Base-by-base conservation (phyloP, 2,329 filamentous ascomycete species). In the Penicillium sp. region DNA sequence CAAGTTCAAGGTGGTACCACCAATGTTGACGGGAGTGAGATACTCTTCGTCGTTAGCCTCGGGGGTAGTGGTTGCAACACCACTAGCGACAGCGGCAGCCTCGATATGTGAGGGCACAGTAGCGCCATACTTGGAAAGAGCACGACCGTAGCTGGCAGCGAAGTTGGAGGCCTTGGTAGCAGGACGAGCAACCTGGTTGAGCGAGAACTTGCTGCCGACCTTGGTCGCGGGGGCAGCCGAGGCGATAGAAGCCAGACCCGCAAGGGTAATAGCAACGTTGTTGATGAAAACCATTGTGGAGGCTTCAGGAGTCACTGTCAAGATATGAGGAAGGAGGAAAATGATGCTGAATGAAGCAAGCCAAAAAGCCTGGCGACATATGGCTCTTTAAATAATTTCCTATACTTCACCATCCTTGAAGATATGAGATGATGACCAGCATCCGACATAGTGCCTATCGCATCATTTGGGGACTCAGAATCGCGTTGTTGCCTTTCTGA, bases 241-340 rank as follows among this genome's bases (percentile, higher is more conserved):
- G 2, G 54, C 66, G 18, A 62, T 42, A 28, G 64, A 57, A 10
- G 66, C 58, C 13, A 70, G 54, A 46, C 63, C 61, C 18, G 62
- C 49, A 13, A 63, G 51, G 24, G 58, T 49, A 26, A 60, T 42
- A 7, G 62, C 58, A 33, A 66, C 48, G 49, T 65, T 65, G 53
- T 53, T 64, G 55, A 70, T 56, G 55, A 66, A 58, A 52, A 70
- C 66, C 67, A 70, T 70, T 53, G 48, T 54, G 31, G 29, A 29
- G 41, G 13, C 34, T 21, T 38, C 8, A 38, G 21, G 34, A 21
- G 4, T 16, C n/a, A 18, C 7, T 21, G 7, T 38, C 10, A 8
- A 21, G 34, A 13, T n/a, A 39, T 21, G 36, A 39, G 36, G 13
- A 39, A 21, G 18, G 18, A 13, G n/a, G 34, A 38, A 9, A 9